Evolutionary conservation across 257 asterid species (phyloP), one percentile per base, ranked within the genome.

Genomic region (Penstemon davidsonii): DNA sequence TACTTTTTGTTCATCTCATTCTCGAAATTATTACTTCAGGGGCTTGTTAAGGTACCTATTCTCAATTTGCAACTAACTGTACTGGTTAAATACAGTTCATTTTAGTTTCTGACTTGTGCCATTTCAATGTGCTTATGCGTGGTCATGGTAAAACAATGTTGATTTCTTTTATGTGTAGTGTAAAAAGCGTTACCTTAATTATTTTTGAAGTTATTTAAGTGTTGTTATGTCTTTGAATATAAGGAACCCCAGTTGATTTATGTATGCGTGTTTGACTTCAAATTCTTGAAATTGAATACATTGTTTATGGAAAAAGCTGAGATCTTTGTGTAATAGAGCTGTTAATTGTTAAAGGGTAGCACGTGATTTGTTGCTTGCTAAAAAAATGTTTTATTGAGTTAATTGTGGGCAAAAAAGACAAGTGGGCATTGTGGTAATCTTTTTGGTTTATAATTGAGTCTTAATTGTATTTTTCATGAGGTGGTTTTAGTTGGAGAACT

Each of bases 171-270:
- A 1, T 42, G 62, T 19, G 15, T 36, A 50, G 60, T 38, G 41
- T 5, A 25, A 12, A 8, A 8, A 43, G 25, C 7, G 37, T 33
- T 37, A 49, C 67, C 13, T 65, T 70, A 38, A 57, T 46, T 18
- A 45, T 63, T 54, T 43, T 53, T 60, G 44, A 65, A 55, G 72
- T 64, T 51, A 55, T 46, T 13, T 19, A 60, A 18, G n/a, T 37
- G 6, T 33, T 36, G 38, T 33, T 51, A 25, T 51, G 25, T 68
- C 86, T 63, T 75, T 62, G 55, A 56, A 44, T 53, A 19, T 41
- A 75, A 78, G 80, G 13, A 75, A 76, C 63, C 75, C 73, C 77
- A 67, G 53, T 60, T 79, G 44, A 25, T 44, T 52, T 46, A 60
- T 41, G 15, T 42, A 12, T 56, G n/a, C 61, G 25, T 36, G 68